phyloP scores from a whole-genome alignment of 495 filamentous ascomycete species.

The Aspergillus nidulans region DNA sequence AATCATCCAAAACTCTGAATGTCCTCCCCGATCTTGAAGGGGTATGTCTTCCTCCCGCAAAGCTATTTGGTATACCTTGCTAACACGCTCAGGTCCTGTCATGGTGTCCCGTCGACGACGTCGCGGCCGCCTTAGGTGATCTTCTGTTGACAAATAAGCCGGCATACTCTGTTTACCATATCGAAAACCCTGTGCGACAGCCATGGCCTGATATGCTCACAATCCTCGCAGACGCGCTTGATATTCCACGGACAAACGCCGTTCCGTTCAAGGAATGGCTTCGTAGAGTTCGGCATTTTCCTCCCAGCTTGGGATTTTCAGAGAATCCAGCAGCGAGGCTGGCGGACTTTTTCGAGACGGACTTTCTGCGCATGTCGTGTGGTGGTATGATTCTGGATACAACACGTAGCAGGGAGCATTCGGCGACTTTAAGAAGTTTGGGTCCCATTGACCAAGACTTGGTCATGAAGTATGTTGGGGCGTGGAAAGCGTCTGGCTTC shows the following conservation, averaged over 20 bases:
- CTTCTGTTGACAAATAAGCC: conserved; percentile 20
- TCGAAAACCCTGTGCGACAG: conserved; percentile 51
- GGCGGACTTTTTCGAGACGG: conserved; percentile 45
- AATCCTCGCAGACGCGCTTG: conserved; percentile 35
- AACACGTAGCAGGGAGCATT: conserved; percentile 37
- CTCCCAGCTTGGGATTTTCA: too few species aligned
- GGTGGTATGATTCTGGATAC: conserved; percentile 47
- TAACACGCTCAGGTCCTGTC: too few species aligned
- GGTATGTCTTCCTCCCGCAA: too few species aligned
- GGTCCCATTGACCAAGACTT: conserved; percentile 38
- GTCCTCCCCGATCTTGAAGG: conserved; percentile 40
- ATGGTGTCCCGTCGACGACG: conserved; percentile 47
- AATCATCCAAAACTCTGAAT: conserved; percentile 43
- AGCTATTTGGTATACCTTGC: too few species aligned
- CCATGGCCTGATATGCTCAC: conserved; percentile 40
- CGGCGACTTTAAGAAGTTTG: conserved; percentile 26
- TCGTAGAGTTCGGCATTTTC: conserved; percentile 26
- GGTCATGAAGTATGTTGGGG: conserved; percentile 33
- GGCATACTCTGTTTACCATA: conserved; percentile 46
- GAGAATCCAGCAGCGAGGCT: conserved; percentile 45
- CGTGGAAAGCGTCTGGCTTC: conserved; percentile 27
- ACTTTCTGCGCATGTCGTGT: conserved; percentile 50
- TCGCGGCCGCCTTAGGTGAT: conserved; percentile 36
- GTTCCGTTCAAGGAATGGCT: conserved; percentile 45
- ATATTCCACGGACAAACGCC: conserved; percentile 34